Percentiles rank a stretch among this genome's conserved stretches.
phyloP scores from a whole-genome alignment of 2,329 filamentous ascomycete genomes.

The Pseudofabraea citricarpa region DNA sequence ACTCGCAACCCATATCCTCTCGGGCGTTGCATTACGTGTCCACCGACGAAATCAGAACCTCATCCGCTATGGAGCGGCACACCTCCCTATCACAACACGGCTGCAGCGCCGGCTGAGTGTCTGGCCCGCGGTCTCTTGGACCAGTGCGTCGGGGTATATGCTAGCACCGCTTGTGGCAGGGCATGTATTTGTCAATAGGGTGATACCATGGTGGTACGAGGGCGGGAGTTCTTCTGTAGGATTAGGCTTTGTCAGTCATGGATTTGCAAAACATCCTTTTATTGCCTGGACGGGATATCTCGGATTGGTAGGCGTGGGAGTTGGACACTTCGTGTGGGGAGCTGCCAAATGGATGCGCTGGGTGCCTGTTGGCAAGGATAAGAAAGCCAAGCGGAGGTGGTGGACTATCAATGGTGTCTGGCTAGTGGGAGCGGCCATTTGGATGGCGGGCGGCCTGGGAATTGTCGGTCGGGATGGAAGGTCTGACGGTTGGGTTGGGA shows the following conservation, averaged over 20 bases:
- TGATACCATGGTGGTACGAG: constrained; percentile 69
- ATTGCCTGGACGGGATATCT: constrained; percentile 66
- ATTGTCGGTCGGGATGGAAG: constrained; percentile 69
- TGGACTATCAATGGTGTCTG: constrained; percentile 65
- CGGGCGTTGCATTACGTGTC: constrained; percentile 72
- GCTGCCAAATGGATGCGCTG: constrained; percentile 75
- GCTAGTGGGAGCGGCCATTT: constrained; percentile 55
- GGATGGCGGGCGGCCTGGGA: constrained; percentile 77
- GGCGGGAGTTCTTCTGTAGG: constrained; percentile 85
- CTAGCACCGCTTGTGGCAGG: constrained; percentile 60
- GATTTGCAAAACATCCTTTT: constrained; percentile 67
- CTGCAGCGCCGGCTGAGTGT: constrained; percentile 27
- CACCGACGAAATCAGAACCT: constrained; percentile 69
- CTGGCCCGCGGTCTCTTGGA: constrained; percentile 64
- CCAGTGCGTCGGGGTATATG: constrained; percentile 67
- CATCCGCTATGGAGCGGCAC: constrained; percentile 68
- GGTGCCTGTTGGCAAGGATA: constrained; percentile 51
- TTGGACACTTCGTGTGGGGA: constrained; percentile 80
- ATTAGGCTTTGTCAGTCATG: constrained; percentile 78
- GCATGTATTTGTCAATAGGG: constrained; percentile 73
- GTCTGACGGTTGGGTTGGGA: constrained; percentile 73
- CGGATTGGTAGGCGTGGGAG: constrained; percentile 61
- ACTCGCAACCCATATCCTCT: constrained; percentile 68
- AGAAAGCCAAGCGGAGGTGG: constrained; percentile 59
- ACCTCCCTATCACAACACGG: constrained; percentile 41